Base-by-base conservation (phyloP, 2,329 filamentous ascomycete genomes). In the Alternaria postmessia region DNA sequence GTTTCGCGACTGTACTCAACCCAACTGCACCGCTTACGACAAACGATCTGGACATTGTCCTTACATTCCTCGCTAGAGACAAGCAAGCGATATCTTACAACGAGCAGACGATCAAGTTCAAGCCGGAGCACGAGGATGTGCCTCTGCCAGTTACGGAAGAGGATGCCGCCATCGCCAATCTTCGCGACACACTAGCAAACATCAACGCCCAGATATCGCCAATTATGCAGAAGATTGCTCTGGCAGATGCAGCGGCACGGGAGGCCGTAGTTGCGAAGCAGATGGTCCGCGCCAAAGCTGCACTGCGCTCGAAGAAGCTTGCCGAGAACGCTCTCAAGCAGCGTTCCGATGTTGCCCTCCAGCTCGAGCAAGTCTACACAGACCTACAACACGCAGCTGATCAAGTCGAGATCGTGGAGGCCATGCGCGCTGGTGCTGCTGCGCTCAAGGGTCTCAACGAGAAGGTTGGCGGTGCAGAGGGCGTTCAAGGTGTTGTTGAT, bases 351-450 rank as follows among this genome's bases (percentile, higher is more conserved):
- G 91, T 91, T 0, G 85, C 97, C 2, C 82, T 84, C 42, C 93
- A 97, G 78, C 85, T 99, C 1, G 93, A 98, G 78, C 88, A 92
- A 63, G 89, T 96, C 0, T 91, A 93, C 54, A 79, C 85, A n/a
- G 91, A 90, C 73, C 91, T 99, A 53, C 90, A 97, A 75, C 89
- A 94, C 77, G 95, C 95, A 0, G 86, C 88, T 0, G 91, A 94
- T 77, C 92, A 97, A 64, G 88, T 96, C 8, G 90, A 93, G 69
- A 86, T 97, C 14, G 88, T 98, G 8, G 86, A 87, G 61, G 89
- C 93, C 6, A 94, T 99, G 89, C 88, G 93, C 72, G 86, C 89
- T 16, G 93, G 92, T 63, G 87, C 90, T 0, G 85, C 85, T 34
- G 92, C 91, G 1, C 84, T 99, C 34, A 86, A 86, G 66, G 84